A percentile compares a stretch with the other conserved stretches of the same genome.
These are phyloP conservation scores for Marasmius oreades DNA, from an alignment of 1,284 basidiomycete species.

Conservation along the genomic window DNA sequence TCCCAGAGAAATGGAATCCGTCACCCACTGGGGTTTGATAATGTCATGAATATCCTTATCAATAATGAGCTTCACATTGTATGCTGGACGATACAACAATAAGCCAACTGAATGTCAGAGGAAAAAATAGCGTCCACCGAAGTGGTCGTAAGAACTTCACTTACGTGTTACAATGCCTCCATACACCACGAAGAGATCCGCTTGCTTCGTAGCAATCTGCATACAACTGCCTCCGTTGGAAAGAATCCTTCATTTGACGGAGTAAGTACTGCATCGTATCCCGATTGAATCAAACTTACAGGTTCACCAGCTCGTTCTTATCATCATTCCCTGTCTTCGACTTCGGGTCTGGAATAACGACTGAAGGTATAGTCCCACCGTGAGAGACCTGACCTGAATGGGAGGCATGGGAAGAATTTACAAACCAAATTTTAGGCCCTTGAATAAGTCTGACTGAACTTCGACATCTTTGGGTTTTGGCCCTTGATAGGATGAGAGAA, in stretches of 20 bases:
- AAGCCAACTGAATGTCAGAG: background rate
- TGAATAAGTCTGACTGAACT: constrained; percentile 64
- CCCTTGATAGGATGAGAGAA: constrained; percentile 66
- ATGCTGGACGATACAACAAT: constrained; percentile 39
- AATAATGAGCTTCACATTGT: constrained; percentile 62
- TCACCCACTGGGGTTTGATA: constrained; percentile 77
- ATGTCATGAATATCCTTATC: constrained; percentile 67
- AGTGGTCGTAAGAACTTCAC: constrained; percentile 20
- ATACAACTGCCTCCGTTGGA: constrained; percentile 73
- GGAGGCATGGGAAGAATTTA: constrained; percentile 15
- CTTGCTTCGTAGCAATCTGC: constrained; percentile 55
- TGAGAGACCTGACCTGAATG: background rate
- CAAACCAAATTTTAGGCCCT: constrained; percentile 77
- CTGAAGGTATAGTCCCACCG: constrained; percentile 32
- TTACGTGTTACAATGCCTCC: constrained; percentile 61
- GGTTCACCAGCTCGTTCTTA: constrained; percentile 58
- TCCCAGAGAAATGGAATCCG: constrained; percentile 65
- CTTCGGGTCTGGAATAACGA: constrained; percentile 76
- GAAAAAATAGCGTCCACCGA: background rate
- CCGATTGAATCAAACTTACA: constrained; percentile 38
- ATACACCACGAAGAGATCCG: constrained; percentile 55
- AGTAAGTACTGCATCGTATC: constrained; percentile 4
- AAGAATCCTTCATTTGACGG: constrained; percentile 52
- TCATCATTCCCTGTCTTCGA: constrained; percentile 67
- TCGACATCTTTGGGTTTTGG: constrained; percentile 56